Conservation (phyloP, 768 basidiomycete genomes). For the Amanita polypyramis region DNA sequence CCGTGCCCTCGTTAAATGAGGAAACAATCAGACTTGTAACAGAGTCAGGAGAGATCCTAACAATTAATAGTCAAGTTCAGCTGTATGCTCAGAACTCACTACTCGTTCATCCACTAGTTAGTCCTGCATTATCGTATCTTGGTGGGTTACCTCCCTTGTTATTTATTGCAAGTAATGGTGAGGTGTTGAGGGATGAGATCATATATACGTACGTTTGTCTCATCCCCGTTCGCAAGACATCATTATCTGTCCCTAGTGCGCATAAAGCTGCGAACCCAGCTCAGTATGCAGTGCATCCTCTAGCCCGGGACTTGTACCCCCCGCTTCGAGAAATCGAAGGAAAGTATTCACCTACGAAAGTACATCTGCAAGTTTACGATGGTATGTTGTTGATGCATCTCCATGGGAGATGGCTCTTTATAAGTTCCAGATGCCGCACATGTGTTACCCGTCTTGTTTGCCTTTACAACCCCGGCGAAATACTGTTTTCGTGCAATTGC, state of each 20-base stretch:
- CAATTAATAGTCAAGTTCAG: constrained; percentile 66
- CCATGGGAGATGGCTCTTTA: constrained; percentile 13
- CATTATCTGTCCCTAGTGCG: constrained; percentile 36
- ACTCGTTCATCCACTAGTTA: constrained; percentile 73
- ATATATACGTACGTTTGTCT: constrained; percentile 56
- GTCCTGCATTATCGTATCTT: constrained; percentile 70
- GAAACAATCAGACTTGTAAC: constrained; percentile 37
- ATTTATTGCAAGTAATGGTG: constrained; percentile 80
- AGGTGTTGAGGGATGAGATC: constrained; percentile 87
- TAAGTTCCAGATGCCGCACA: constrained; percentile 50
- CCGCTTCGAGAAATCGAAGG: constrained; percentile 42
- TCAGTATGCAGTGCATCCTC: constrained; percentile 41
- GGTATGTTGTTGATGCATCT: constrained; percentile 31
- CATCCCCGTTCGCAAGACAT: background rate
- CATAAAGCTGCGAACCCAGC: constrained; percentile 88
- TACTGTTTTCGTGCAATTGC: constrained; percentile 75
- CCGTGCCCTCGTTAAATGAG: constrained; percentile 28
- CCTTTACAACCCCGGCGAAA: constrained; percentile 70
- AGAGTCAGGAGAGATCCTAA: constrained; percentile 39
- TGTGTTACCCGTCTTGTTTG: constrained; percentile 62
- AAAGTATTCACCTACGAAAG: constrained; percentile 53
- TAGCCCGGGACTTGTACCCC: constrained; percentile 43
- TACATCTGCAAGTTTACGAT: constrained; percentile 91
- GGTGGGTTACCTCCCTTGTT: constrained; percentile 86
- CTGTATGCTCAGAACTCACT: constrained; percentile 77